Percentiles rank a stretch among this genome's conserved stretches.
Evolutionary conservation across 352 stramenopile species (phyloP).

Genomic region (Globisporangium sylvaticum): DNA sequence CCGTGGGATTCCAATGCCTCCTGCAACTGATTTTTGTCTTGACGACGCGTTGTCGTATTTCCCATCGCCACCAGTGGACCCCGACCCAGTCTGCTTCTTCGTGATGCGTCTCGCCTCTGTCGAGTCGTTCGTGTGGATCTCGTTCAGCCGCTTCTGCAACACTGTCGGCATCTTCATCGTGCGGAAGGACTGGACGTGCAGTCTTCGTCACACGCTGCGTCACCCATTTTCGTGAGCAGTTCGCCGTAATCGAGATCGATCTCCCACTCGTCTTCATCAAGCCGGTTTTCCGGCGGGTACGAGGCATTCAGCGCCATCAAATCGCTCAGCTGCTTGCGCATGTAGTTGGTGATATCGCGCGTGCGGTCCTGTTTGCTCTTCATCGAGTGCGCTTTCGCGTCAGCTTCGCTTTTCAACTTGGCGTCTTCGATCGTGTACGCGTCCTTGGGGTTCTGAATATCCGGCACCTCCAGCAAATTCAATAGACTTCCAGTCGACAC

Average conservation of each 20-base stretch:
- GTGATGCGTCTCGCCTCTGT: constrained; percentile 11
- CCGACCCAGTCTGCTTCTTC: constrained; percentile 12
- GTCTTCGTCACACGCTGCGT: constrained; percentile 81
- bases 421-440: constrained; percentile 92
- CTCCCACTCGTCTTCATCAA: constrained; percentile 78
- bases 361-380: constrained; percentile 87
- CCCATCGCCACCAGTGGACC: background rate
- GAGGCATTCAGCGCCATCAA: constrained; percentile 54
- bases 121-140: constrained; percentile 52
- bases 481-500: constrained; percentile 12
- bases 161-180: constrained; percentile 69
- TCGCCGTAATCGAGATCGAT: constrained; percentile 87
- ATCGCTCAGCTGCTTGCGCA: constrained; percentile 78
- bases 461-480: constrained; percentile 46
- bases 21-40: background rate
- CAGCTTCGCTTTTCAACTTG: constrained; percentile 88
- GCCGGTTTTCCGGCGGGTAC: constrained; percentile 45
- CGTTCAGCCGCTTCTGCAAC: constrained; percentile 60
- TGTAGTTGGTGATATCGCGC: constrained; percentile 72
- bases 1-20: background rate
- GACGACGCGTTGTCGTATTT: background rate
- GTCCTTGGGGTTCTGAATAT: constrained; percentile 63
- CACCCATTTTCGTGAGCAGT: constrained; percentile 53
- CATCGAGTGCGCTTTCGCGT: constrained; percentile 50
- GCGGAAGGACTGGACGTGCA: constrained; percentile 76